phyloP scores from a whole-genome alignment of 1,139 yeast species.

The Yamadazyma aaseri region DNA sequence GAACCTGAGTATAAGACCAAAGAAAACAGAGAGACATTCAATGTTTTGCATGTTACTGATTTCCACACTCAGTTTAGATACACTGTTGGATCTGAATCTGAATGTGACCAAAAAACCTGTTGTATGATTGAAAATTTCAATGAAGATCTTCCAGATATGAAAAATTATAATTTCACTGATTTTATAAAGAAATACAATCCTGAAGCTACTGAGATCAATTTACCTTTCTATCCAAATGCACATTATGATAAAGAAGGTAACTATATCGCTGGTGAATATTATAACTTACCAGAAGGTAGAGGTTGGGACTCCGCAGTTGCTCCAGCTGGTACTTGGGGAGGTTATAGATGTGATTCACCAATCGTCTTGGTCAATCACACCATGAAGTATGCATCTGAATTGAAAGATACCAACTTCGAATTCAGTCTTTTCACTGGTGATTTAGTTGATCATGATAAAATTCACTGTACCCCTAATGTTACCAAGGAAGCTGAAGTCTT shows the following conservation, averaged over 20 bases:
- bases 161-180: slow-evolving; percentile 33
- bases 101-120: slow-evolving; percentile 54
- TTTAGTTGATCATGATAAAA: slow-evolving; percentile 59
- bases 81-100: slow-evolving; percentile 57
- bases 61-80: slow-evolving; percentile 62
- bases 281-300: slow-evolving; percentile 34
- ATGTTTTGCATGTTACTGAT: slow-evolving; percentile 66
- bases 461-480: slow-evolving; percentile 44
- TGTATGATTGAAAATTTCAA: slow-evolving; percentile 44
- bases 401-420: slow-evolving; percentile 40
- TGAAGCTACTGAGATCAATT: slow-evolving; percentile 18
- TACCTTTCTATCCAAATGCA: slow-evolving; percentile 31
- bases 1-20: slow-evolving; percentile 24
- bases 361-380: slow-evolving; percentile 57
- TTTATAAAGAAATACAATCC: slow-evolving; percentile 21
- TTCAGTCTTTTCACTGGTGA: slow-evolving; percentile 72
- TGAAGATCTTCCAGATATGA: slow-evolving; percentile 23
- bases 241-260: slow-evolving; percentile 33
- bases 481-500: slow-evolving; percentile 54
- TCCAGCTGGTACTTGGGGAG: slow-evolving; percentile 63
- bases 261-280: slow-evolving; percentile 40
- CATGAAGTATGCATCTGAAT: slow-evolving; percentile 38
- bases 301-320: slow-evolving; percentile 41
- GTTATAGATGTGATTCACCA: slow-evolving; percentile 65
- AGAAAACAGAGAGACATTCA: slow-evolving; percentile 34